A percentile compares a stretch with the other conserved stretches of the same genome.
phyloP scores from a whole-genome alignment of 768 basidiomycete species.

The Pulveroboletus sp. region DNA sequence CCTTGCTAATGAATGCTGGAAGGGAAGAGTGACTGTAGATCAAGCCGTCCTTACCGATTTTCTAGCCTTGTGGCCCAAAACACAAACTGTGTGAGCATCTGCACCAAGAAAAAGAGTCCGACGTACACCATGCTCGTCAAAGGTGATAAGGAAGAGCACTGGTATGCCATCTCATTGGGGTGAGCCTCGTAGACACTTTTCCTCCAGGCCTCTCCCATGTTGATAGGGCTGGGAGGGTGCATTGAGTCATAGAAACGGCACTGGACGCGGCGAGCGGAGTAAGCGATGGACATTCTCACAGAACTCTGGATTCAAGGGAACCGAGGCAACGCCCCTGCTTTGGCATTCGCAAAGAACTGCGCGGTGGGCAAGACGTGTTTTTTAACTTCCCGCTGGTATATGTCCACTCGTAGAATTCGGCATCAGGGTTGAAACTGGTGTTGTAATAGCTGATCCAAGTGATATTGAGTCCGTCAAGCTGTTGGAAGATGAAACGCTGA shows the following conservation, averaged over 20 bases:
- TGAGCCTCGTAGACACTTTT: constrained; percentile 23
- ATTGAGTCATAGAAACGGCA: constrained; percentile 25
- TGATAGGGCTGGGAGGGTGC: constrained; percentile 26
- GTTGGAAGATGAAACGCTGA: constrained; percentile 27
- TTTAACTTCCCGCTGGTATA: constrained; percentile 8
- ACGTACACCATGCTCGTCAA: constrained; percentile 27
- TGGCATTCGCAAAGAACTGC: constrained; percentile 18
- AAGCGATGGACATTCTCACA: no score
- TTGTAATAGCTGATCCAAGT: constrained; percentile 27
- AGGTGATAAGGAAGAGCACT: constrained; percentile 23
- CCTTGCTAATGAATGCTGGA: constrained; percentile 21
- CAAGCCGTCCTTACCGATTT: constrained; percentile 1
- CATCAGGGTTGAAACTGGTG: constrained; percentile 25
- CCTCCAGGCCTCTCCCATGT: constrained; percentile 24
- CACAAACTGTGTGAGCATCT: no score
- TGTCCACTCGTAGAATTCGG: constrained; percentile 23
- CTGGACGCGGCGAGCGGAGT: no score
- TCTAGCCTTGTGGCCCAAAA: no score
- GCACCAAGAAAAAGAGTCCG: no score
- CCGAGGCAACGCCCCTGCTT: constrained; percentile 22
- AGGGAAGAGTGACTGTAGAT: constrained; percentile 27
- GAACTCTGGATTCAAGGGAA: constrained; percentile 28
- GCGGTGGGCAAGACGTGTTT: constrained; percentile 18
- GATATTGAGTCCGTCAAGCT: constrained; percentile 24
- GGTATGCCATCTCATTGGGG: constrained; percentile 22